Evolutionary conservation across 192 early-diverging fungal genomes (phyloP).

Genomic region (Gigaspora rosea): DNA sequence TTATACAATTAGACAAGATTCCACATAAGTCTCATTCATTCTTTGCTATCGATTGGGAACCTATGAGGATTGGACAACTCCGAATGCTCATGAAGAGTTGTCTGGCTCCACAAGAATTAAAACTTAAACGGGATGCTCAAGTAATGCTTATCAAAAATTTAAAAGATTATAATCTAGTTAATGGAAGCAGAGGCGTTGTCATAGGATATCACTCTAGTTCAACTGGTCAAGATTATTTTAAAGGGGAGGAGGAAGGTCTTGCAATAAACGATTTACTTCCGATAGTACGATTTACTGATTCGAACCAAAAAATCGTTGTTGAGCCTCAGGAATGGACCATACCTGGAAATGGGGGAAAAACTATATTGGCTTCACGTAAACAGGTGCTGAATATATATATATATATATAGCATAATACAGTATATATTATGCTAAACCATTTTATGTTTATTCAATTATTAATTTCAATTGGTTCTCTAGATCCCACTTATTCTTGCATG

Average conservation of each 20-base stretch:
- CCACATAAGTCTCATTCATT: conserved; percentile 52
- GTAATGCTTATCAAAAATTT: conserved; percentile 88
- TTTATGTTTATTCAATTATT: not conserved
- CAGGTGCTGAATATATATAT: conserved; percentile 8
- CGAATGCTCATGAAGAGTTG: conserved; percentile 48
- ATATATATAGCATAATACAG: not conserved
- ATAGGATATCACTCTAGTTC: conserved; percentile 40
- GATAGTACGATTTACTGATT: conserved; percentile 40
- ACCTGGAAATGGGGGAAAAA: conserved; percentile 39
- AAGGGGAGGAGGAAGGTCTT: conserved; percentile 30
- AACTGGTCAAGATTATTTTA: conserved; percentile 33
- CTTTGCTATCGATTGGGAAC: conserved; percentile 49
- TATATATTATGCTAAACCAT: not conserved
- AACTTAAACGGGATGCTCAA: conserved; percentile 76
- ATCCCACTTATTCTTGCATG: conserved; percentile 81
- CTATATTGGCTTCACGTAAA: conserved; percentile 38
- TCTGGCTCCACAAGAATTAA: conserved; percentile 60
- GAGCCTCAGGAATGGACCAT: conserved; percentile 48
- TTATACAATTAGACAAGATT: conserved; percentile 53
- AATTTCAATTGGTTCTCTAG: conserved; percentile 39
- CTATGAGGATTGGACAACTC: conserved; percentile 6
- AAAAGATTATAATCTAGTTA: conserved; percentile 60
- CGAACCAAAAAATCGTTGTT: conserved; percentile 45
- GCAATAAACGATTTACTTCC: conserved; percentile 25
- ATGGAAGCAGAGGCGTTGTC: conserved; percentile 77